Evolutionary conservation across 2,329 filamentous ascomycete species (phyloP).

Genomic region (Nemania bipapillata): DNA sequence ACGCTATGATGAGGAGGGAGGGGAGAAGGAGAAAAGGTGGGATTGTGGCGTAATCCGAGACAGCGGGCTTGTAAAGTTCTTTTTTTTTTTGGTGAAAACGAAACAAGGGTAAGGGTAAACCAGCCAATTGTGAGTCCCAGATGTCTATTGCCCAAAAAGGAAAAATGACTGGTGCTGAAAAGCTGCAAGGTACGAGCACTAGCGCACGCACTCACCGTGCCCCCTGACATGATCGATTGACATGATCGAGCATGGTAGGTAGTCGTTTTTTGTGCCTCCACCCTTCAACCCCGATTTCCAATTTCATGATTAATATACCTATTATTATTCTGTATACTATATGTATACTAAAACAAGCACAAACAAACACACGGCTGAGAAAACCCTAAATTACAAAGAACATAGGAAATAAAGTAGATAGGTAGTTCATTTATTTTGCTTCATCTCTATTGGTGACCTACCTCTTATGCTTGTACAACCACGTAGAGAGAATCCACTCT

Average conservation of each 20-base stretch:
- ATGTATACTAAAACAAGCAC: not conserved
- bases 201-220: conserved; percentile 4
- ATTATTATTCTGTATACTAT: not conserved
- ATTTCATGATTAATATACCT: not conserved
- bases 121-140: conserved; percentile 17
- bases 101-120: conserved; percentile 10
- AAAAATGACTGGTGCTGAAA: conserved; percentile 23
- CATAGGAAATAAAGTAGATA: not conserved
- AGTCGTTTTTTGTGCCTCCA: not conserved
- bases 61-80: conserved; percentile 4
- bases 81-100: conserved; percentile 26
- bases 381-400: not conserved
- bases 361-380: not conserved
- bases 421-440: too few species aligned
- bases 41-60: conserved; percentile 32
- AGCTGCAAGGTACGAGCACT: conserved; percentile 32
- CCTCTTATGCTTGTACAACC: too few species aligned
- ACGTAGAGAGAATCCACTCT: not conserved
- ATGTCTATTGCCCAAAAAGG: not conserved
- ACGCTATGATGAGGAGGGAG: not conserved
- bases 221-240: not conserved
- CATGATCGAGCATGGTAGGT: too few species aligned
- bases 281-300: not conserved
- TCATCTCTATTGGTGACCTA: too few species aligned
- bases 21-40: conserved; percentile 14